Base-by-base conservation (phyloP, 148 eudicot genomes). In the Camellia japonica region DNA sequence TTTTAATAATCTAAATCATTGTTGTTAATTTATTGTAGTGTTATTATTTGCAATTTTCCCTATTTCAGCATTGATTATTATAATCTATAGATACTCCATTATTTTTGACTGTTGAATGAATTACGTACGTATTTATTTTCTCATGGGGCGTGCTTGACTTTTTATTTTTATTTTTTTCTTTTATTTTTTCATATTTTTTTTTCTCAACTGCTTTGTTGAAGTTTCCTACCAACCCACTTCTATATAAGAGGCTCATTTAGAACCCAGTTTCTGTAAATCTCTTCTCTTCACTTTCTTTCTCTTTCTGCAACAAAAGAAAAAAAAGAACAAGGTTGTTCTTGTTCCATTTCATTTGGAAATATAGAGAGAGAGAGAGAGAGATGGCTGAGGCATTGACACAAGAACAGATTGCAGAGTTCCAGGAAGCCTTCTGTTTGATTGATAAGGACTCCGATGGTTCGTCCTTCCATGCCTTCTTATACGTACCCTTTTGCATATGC, bases 391-490 rank as follows among this genome's bases (percentile, higher is more conserved):
- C 75, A 44, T 51, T 86, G 73, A 78, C 89, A 54, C 78, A 84
- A 80, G 85, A 88, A 58, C 89, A 84, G 61, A 76, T 83, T 12
- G 79, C 80, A 6, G 84, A 86, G 69, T 86, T 88, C 77, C 81
- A 83, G 64, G 87, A 88, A 82, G 89, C 89, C 43, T 86, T 88
- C 73, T 86, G 66, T 55, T n/a, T 84, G 79, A 86, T 88, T 30
- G 89, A 88, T 73, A 88, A 83, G 70, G 82, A 86, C 63, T 84
- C 86, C 2, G 89, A 88, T 70, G 91, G 91, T 88, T 55, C 30
- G 83, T 83, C 10, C 18, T 76, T 3, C 15, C 2, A 15, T 23
- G 41, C 38, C 16, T 49, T 73, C 12, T 43, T 7, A 12, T 47
- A 41, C 13, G 9, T 7, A 18, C 49, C 5, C 23, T 2, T 41